Conservation (phyloP, 2,329 filamentous ascomycete genomes). For the Trichoderma breve region DNA sequence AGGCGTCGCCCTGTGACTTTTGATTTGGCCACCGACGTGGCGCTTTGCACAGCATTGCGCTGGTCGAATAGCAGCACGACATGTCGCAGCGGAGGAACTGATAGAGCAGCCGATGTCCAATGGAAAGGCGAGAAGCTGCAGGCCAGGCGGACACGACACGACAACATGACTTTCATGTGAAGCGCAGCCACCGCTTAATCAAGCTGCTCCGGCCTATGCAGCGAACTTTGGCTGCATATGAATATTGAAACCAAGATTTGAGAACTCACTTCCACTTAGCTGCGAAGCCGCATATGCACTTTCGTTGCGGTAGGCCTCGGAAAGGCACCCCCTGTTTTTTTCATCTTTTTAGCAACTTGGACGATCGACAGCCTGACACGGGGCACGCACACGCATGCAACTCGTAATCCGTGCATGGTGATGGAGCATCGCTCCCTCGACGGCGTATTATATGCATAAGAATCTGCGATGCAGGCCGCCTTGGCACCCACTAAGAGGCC, state of each 20-base stretch:
- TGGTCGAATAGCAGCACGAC: slow-evolving; percentile 19
- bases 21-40: slow-evolving; percentile 12
- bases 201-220: neutral
- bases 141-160: slow-evolving; percentile 11
- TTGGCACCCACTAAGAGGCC: slow-evolving; percentile 24
- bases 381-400: slow-evolving; percentile 14
- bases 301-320: slow-evolving; percentile 6
- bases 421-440: neutral
- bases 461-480: slow-evolving; percentile 2
- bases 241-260: neutral
- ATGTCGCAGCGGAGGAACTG: slow-evolving; percentile 18
- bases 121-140: neutral
- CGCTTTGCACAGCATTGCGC: slow-evolving; percentile 13
- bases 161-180: slow-evolving; percentile 12
- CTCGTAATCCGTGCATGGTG: slow-evolving; percentile 2
- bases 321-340: neutral
- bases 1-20: neutral
- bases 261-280: neutral
- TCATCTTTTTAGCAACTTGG: slow-evolving; percentile 6
- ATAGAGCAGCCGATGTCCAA: slow-evolving; percentile 8
- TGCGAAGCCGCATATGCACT: slow-evolving; percentile 8
- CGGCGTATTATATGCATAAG: neutral
- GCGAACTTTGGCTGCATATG: slow-evolving; percentile 13
- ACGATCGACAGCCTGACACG: slow-evolving; percentile 19
- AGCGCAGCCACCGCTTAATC: slow-evolving; percentile 8